phyloP scores from a whole-genome alignment of 495 filamentous ascomycete genomes.

The Penicillium canariense region DNA sequence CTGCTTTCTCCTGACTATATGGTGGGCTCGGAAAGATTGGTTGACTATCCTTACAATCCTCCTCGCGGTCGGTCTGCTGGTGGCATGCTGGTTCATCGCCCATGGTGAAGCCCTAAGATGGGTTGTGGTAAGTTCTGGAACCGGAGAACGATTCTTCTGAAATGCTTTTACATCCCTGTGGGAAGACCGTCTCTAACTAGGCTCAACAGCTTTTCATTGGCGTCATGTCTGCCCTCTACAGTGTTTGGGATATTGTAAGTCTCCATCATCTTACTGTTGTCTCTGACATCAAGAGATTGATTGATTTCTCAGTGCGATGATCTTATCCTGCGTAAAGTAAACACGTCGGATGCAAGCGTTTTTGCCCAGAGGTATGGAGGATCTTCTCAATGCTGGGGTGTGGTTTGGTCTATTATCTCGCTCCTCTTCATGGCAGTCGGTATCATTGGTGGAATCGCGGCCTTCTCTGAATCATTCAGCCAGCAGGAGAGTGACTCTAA shows the following conservation, averaged over 20 bases:
- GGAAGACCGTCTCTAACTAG: background rate
- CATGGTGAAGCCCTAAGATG: conserved; percentile 71
- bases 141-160: too few species aligned
- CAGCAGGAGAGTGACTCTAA: conserved; percentile 69
- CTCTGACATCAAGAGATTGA: background rate
- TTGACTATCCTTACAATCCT: conserved; percentile 68
- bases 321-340: conserved; percentile 79
- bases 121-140: conserved; percentile 52
- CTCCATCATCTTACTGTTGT: background rate
- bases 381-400: conserved; percentile 77
- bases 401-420: conserved; percentile 73
- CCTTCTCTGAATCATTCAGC: conserved; percentile 64
- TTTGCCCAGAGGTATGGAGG: conserved; percentile 77
- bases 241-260: conserved; percentile 80
- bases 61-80: conserved; percentile 64
- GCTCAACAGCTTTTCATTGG: conserved; percentile 63
- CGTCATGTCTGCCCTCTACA: conserved; percentile 75
- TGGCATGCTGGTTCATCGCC: conserved; percentile 77
- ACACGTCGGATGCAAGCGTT: conserved; percentile 75
- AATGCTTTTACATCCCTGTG: too few species aligned
- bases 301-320: conserved; percentile 62
- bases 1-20: conserved; percentile 72
- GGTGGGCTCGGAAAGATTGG: conserved; percentile 79
- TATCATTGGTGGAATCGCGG: conserved; percentile 72
- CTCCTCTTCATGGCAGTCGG: conserved; percentile 65